Evolutionary conservation across 2,329 filamentous ascomycete genomes (phyloP), one percentile per base, ranked within the genome.

Genomic region (Fusarium hainanense): DNA sequence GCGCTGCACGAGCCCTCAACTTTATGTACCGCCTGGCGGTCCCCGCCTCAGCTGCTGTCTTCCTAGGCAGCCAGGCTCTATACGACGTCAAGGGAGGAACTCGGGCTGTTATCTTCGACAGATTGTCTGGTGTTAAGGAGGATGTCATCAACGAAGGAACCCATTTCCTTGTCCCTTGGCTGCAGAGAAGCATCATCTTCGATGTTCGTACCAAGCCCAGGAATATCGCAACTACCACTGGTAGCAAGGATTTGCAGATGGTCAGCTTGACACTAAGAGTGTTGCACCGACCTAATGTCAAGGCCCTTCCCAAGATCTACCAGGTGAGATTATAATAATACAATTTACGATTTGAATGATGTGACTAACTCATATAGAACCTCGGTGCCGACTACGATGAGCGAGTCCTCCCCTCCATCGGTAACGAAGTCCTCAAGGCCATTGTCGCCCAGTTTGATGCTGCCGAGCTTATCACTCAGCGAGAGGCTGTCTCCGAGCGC

Each of bases 161-260:
- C 58, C 96, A 99, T 82, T 97, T 99, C 82, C 85, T 99, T 58
- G 82, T 99, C 40, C 96, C 96, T 10, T 99, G 96, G 96, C 84
- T 99, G 79, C 96, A 99, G 83, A 92, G 90, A 82, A 93, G 92
- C 76, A 94, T 99, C 83, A 87, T 97, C 80, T 99, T 97, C 81
- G 96, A 99, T 84, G 96, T 99, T 72, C 91, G 96, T 70, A 99
- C 97, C 61, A 97, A 97, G 88, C 96, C 96, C 67, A 89, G 96
- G 79, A 98, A 97, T 81, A 98, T 99, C 80, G 93, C 92, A 73
- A 99, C 96, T 28, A 99, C 96, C 25, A 99, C 96, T 14, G 96
- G 96, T 63, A 95, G 92, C 88, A 99, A 99, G 89, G 96, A 99
- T 84, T 83, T 99, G 87, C 96, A 99, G 86, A 99, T 99, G 96